Base-by-base conservation (phyloP, 2,329 filamentous ascomycete species). In the Lecanosticta acicola region DNA sequence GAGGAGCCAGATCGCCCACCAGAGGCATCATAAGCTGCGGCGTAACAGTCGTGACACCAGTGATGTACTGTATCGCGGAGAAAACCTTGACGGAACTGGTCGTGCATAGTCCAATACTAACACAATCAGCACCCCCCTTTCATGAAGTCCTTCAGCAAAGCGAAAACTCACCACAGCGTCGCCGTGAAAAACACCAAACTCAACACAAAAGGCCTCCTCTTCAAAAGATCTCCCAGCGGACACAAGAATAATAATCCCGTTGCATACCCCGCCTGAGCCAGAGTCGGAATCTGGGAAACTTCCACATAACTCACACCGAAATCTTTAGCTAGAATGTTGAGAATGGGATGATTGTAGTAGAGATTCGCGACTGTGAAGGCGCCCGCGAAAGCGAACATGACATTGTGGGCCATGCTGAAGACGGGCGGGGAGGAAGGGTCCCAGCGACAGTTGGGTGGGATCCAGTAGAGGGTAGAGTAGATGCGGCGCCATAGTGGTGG, bases 241-340 rank as follows among this genome's bases (percentile, higher is more conserved):
- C 86, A 87, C 8, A 93, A 69, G 50, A 91, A 80, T 13, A 91
- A 66, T 16, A 93, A 62, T 0, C 87, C 86, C 0, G 72, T 73
- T 0, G 85, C 86, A 65, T 93, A 93, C 1, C 87, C 87, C 1
- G 85, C 83, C 63, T 93, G 87, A 65, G 85, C 81, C 35, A 89
- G 69, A 0, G 87, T 91, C 1, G 87, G 85, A 18, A 91, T 80
- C 33, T 79, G 66, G 3, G 78, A 72, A 0, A 85, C 80, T 43
- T 76, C 72, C 58, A 87, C 84, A 58, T 87, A 84, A 7, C 74
- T 75, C 39, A 91, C 82, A 43, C 75, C 59, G 59, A 93, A 91
- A 13, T 85, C 82, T 8, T 72, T 64, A 0, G 87, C 85, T 33
- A 93, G 74, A 41, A 85, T 78, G 59, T 89, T 87, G 18, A 91